phyloP scores from a whole-genome alignment of 768 basidiomycete species.

The Mycena haematopus region DNA sequence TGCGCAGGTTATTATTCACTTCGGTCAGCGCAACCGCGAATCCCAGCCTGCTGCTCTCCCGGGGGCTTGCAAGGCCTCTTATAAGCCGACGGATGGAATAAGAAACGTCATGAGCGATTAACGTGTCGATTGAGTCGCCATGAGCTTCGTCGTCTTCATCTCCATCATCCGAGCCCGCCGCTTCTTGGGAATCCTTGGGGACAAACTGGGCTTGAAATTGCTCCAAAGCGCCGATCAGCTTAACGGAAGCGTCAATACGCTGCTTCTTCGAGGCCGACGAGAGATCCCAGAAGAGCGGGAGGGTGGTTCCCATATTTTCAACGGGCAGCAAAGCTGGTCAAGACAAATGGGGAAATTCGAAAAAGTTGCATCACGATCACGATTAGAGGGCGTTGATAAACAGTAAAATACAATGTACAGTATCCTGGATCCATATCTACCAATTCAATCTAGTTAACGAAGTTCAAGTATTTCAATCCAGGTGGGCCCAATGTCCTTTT shows the following conservation, averaged over 20 bases:
- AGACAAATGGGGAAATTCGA: not conserved
- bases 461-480: conserved; percentile 44
- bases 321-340: not conserved
- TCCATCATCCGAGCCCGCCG: conserved; percentile 47
- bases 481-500: conserved; percentile 77
- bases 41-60: conserved; percentile 92
- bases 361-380: conserved; percentile 6
- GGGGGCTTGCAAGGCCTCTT: conserved; percentile 87
- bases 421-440: no score
- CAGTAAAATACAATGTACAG: conserved; percentile 1
- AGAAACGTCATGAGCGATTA: conserved; percentile 90
- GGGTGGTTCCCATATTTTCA: conserved; percentile 76
- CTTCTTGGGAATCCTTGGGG: conserved; percentile 45
- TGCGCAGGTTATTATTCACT: conserved; percentile 51
- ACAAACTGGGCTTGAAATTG: conserved; percentile 79
- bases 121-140: conserved; percentile 59
- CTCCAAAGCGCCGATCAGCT: conserved; percentile 81
- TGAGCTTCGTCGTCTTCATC: conserved; percentile 51
- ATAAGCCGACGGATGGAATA: conserved; percentile 90
- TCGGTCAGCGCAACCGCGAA: conserved; percentile 97
- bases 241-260: conserved; percentile 84
- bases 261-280: conserved; percentile 83
- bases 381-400: not conserved
- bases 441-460: not conserved
- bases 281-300: conserved; percentile 93